Evolutionary conservation across 257 asterid genomes (phyloP).

Genomic region (Mentha longifolia): DNA sequence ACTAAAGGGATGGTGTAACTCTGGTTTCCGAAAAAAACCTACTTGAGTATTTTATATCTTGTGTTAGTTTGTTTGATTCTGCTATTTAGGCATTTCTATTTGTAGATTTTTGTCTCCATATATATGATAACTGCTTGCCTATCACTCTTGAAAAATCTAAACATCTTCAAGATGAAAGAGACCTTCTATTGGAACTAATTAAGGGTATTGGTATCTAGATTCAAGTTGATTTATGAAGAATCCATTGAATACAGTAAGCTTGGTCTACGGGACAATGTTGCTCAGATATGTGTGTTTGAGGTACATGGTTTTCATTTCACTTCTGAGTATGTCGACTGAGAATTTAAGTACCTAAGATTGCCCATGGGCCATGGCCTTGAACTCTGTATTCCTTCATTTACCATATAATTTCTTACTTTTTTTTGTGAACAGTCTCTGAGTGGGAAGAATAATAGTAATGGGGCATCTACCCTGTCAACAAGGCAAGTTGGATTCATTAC

Average conservation of each 20-base stretch:
- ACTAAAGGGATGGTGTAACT: slow-evolving; percentile 16
- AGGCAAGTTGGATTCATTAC: slow-evolving; percentile 47
- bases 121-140: slow-evolving; percentile 18
- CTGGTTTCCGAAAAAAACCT: slow-evolving; percentile 4
- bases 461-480: slow-evolving; percentile 47
- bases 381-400: slow-evolving; percentile 21
- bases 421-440: slow-evolving; percentile 57
- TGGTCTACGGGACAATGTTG: slow-evolving; percentile 94
- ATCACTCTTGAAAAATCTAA: slow-evolving; percentile 15
- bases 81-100: slow-evolving; percentile 19
- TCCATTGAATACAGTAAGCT: slow-evolving; percentile 74
- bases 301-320: slow-evolving; percentile 44
- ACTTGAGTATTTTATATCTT: background rate
- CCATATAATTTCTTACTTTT: slow-evolving; percentile 9
- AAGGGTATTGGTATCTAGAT: slow-evolving; percentile 50
- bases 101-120: slow-evolving; percentile 19
- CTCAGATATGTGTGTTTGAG: slow-evolving; percentile 96
- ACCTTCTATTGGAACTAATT: slow-evolving; percentile 28
- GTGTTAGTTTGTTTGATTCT: slow-evolving; percentile 5
- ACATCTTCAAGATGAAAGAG: slow-evolving; percentile 22
- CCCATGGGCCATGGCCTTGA: background rate
- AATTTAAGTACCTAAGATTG: slow-evolving; percentile 19
- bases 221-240: slow-evolving; percentile 90
- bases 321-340: slow-evolving; percentile 20
- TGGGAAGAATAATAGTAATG: slow-evolving; percentile 36